phyloP scores from a whole-genome alignment of 1,284 basidiomycete genomes.

The Leucoagaricus sp. region DNA sequence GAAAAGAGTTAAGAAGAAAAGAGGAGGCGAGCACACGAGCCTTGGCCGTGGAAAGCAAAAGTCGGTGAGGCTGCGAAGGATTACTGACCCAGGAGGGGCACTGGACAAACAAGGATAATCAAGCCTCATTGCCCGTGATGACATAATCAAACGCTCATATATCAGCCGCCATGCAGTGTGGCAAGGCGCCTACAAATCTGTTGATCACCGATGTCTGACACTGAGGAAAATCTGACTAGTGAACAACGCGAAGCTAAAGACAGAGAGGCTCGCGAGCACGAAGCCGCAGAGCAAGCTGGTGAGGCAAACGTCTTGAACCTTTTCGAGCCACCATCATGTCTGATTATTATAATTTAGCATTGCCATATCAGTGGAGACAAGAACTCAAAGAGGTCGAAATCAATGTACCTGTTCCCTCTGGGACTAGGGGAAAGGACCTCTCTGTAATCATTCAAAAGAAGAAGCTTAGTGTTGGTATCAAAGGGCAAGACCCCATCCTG shows the following conservation, averaged over 20 bases:
- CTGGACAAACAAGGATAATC: conserved; percentile 20
- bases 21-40: conserved; percentile 17
- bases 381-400: conserved; percentile 88
- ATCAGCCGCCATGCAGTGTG: conserved; percentile 1
- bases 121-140: conserved; percentile 7
- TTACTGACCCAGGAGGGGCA: conserved; percentile 1
- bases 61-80: conserved; percentile 8
- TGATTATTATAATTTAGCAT: conserved; percentile 44
- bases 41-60: conserved; percentile 14
- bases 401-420: conserved; percentile 81
- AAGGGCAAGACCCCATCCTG: conserved; percentile 83
- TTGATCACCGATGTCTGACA: conserved; percentile 12
- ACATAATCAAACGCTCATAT: conserved; percentile 18
- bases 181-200: neutral
- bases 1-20: conserved; percentile 6
- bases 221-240: conserved; percentile 72
- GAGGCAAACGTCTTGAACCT: conserved; percentile 31
- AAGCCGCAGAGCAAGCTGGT: conserved; percentile 86
- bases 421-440: conserved; percentile 83
- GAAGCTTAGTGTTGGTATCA: conserved; percentile 83
- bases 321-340: conserved; percentile 14
- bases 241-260: conserved; percentile 80
- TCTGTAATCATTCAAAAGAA: conserved; percentile 78
- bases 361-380: conserved; percentile 95
- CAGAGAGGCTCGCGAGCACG: conserved; percentile 64